Base-by-base conservation (phyloP, 371 early-diverging fungal species). In the Capillidium heterosporum region DNA sequence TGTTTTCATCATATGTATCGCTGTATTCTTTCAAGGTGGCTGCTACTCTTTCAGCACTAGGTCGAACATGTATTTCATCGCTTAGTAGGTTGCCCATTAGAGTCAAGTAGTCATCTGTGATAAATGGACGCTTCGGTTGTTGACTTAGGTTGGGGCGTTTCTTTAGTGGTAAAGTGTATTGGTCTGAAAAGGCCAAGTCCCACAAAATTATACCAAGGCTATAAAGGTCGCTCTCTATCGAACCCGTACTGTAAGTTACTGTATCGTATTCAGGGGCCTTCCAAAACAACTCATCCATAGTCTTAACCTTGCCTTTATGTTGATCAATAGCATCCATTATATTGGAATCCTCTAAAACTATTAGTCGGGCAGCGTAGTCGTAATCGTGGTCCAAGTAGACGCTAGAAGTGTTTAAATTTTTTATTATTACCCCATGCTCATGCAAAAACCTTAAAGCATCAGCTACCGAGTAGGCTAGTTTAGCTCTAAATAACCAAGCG, bases 141-240 rank as follows among this genome's bases (percentile, higher is more conserved):
- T n/a, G n/a, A n/a, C n/a, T n/a, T n/a, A n/a, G n/a, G n/a, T n/a
- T n/a, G n/a, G n/a, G n/a, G n/a, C n/a, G n/a, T n/a, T n/a, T n/a
- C n/a, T n/a, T n/a, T n/a, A n/a, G n/a, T n/a, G 21, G 46, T 5
- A 7, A 15, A 46, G 21, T 19, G 15, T 31, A n/a, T 8, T 19
- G 23, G 0, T 2, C 23, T 17, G 19, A 15, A 13, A 39, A 17
- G 0, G 32, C 32, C 5, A 54, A 19, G n/a, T 54, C 54, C 54
- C 54, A 54, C 19, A 54, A 28, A 4, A 54, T 21, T 5, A 32
- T 23, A 7, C 54, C 54, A 4, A 54, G 27, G 35, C 23, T 28
- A 41, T 54, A 54, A 28, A 54, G 17, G 19, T 54, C 54, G 17
- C 35, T 39, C 54, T 54, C 27, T 27, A 21, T n/a, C n/a, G n/a